These are phyloP conservation scores for Penicillium sp. DNA, from an alignment of 2,329 filamentous ascomycete species.

Conservation along the genomic window DNA sequence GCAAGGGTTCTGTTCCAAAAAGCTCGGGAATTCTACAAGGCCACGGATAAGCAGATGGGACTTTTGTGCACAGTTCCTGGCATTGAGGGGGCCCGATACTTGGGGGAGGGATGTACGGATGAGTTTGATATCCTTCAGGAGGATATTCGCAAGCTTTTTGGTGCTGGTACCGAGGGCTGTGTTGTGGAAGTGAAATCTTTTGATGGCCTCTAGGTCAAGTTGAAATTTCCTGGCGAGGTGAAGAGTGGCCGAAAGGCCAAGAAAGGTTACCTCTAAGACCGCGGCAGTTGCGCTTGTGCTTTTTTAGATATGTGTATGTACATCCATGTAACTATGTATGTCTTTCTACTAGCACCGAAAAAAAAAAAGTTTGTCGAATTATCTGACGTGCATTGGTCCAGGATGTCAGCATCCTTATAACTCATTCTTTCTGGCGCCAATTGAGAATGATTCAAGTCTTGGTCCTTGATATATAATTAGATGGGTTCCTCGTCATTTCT, in stretches of 20 bases:
- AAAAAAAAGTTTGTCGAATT: too few relatives aligned
- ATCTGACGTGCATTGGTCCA: too few relatives aligned
- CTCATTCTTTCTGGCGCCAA: too few relatives aligned
- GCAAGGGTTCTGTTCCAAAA: slow-evolving; percentile 22
- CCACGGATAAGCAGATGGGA: slow-evolving; percentile 4
- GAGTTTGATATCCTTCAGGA: slow-evolving; percentile 24
- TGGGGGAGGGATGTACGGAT: slow-evolving; percentile 21
- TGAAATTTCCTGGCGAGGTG: not conserved
- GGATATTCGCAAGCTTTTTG: slow-evolving; percentile 7
- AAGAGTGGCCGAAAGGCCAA: not conserved
- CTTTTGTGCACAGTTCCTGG: slow-evolving; percentile 13
- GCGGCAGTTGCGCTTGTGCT: too few relatives aligned
- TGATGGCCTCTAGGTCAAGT: not conserved
- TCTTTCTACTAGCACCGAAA: too few relatives aligned
- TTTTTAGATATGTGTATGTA: too few relatives aligned
- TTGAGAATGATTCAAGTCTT: too few relatives aligned
- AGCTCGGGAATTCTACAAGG: slow-evolving; percentile 20
- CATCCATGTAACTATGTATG: too few relatives aligned
- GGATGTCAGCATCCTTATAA: too few relatives aligned
- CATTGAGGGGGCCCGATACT: slow-evolving; percentile 10
- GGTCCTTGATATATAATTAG: too few relatives aligned
- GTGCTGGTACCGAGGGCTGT: not conserved
- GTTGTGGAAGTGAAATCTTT: not conserved
- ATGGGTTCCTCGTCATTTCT: too few relatives aligned
- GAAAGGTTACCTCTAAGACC: not conserved